These are phyloP conservation scores for Claviceps africana DNA, from an alignment of 2,329 filamentous ascomycete species.

Conservation along the genomic window DNA sequence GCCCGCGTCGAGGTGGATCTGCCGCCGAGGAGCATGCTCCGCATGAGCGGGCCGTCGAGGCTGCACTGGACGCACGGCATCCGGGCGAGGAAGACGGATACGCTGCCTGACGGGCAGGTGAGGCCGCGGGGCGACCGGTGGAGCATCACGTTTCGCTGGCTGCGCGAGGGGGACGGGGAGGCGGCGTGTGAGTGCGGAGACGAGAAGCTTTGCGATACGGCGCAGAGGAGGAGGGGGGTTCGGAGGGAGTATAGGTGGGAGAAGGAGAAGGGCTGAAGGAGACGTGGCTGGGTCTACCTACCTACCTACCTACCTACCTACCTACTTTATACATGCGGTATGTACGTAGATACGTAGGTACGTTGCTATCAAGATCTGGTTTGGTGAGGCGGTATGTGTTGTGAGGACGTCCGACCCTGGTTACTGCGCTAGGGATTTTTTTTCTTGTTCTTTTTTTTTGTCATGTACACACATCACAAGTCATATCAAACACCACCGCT, in stretches of 20 bases:
- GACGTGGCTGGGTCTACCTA: too few relatives aligned
- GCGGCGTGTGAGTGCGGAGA: slow-evolving; percentile 37
- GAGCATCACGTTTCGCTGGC: slow-evolving; percentile 43
- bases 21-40: slow-evolving; percentile 33
- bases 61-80: slow-evolving; percentile 44
- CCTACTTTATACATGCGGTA: too few relatives aligned
- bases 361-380: too few relatives aligned
- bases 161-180: slow-evolving; percentile 21
- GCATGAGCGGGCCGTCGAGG: slow-evolving; percentile 34
- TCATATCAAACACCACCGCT: too few relatives aligned
- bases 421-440: too few relatives aligned
- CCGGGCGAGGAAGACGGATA: slow-evolving; percentile 37
- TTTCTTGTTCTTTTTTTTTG: too few relatives aligned
- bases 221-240: slow-evolving; percentile 29
- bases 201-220: slow-evolving; percentile 35
- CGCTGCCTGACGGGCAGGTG: slow-evolving; percentile 29
- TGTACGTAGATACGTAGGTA: too few relatives aligned
- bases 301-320: too few relatives aligned
- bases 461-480: too few relatives aligned
- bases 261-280: neutral
- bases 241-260: slow-evolving; percentile 39
- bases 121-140: slow-evolving; percentile 30
- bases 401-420: too few relatives aligned
- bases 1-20: slow-evolving; percentile 31
- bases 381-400: too few relatives aligned